Conservation (phyloP, 1,139 yeast genomes). For the Hyphopichia buzzinii region DNA sequence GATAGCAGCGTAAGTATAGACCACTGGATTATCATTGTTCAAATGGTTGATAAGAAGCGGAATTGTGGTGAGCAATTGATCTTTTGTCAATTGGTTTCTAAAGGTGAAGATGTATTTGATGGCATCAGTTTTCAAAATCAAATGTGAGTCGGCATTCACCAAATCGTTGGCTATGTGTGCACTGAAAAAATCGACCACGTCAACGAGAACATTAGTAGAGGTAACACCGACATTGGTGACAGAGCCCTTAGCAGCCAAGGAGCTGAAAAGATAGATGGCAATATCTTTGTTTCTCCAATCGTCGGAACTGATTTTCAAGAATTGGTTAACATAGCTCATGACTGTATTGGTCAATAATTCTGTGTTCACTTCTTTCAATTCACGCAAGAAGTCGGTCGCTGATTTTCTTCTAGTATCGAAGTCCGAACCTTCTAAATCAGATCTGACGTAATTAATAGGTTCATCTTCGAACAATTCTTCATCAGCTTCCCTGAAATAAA, state of each 20-base stretch:
- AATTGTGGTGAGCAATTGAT: conserved; percentile 73
- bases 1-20: conserved; percentile 89
- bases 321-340: conserved; percentile 70
- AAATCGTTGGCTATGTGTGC: conserved; percentile 81
- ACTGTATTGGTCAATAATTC: conserved; percentile 71
- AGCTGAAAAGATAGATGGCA: conserved; percentile 80
- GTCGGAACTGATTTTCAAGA: conserved; percentile 46
- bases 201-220: conserved; percentile 77
- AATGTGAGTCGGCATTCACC: conserved; percentile 49
- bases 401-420: conserved; percentile 89
- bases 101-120: conserved; percentile 87
- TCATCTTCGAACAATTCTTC: conserved; percentile 96
- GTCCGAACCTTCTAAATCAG: conserved; percentile 94
- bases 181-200: conserved; percentile 82
- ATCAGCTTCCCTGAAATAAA: conserved; percentile 79
- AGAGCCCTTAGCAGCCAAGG: conserved; percentile 88
- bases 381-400: conserved; percentile 86
- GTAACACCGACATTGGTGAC: conserved; percentile 86
- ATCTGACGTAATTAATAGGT: conserved; percentile 86
- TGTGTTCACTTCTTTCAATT: conserved; percentile 78
- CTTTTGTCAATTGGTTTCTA: conserved; percentile 88
- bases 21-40: conserved; percentile 66
- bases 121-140: conserved; percentile 87
- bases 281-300: conserved; percentile 86
- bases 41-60: conserved; percentile 78